Evolutionary conservation across 768 basidiomycete species (phyloP), one percentile per base, ranked within the genome.

Genomic region (Naganishia friedmannii): DNA sequence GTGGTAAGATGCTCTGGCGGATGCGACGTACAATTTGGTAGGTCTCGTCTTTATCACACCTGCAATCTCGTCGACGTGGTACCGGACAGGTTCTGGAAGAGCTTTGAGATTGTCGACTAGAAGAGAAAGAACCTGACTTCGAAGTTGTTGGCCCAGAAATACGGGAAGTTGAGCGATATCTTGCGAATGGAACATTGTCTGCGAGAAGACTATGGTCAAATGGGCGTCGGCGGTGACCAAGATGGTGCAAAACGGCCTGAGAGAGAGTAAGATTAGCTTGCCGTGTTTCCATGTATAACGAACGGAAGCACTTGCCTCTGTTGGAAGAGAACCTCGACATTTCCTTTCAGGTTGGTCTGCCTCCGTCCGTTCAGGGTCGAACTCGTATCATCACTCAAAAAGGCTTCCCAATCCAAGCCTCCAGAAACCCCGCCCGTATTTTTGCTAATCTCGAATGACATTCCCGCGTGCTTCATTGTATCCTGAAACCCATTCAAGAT

Each of bases 81-180:
- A 63, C 26, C 23, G 34, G 6, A 45, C 42, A 5, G 60, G 23
- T 23, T 58, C 32, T 37, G 34, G 34, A 21, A 2, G 8, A 10
- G 60, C 17, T n/a, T 63, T 45, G 23, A 63, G 42, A 19, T 63
- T 26, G 42, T 63, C 60, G 23, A 63, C 23, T 2, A 63, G 19
- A 0, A 23, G 8, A 26, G 60, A 26, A 26, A 63, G 21, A 26
- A 63, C 23, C 21, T 63, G 37, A 10, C 37, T 26, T 23, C 60
- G 37, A 29, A 63, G 60, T 29, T 63, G 37, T 42, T 63, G 60
- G 37, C 39, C 60, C n/a, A 63, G 26, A 29, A 63, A 63, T 10
- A 63, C 23, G 17, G 71, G 71, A 7, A 72, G 67, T 32, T 72
- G 71, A 19, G 71, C 48, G 39, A 72, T 68, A 55, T 72, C 71